Percentiles rank a stretch among this genome's conserved stretches.
Evolutionary conservation across 2,329 filamentous ascomycete genomes (phyloP).

Genomic region (Coleophoma crateriformis): DNA sequence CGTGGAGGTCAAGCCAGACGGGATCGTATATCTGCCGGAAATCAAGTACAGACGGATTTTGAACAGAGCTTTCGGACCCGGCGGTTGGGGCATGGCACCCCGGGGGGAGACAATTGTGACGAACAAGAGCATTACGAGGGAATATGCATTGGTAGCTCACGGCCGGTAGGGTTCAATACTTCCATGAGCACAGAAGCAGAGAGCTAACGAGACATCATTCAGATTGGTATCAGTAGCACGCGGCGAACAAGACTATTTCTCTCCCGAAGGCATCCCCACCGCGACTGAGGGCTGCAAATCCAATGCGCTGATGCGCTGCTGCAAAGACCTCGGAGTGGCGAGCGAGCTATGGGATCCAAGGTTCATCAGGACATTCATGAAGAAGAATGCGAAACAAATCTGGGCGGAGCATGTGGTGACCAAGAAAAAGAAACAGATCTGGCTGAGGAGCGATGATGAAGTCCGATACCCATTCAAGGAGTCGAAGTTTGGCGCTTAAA

Average conservation of each 20-base stretch:
- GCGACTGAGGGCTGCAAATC: slow-evolving; percentile 97
- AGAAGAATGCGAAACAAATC: slow-evolving; percentile 66
- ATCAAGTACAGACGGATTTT: slow-evolving; percentile 95
- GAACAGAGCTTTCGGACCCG: slow-evolving; percentile 87
- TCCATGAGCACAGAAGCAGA: neutral
- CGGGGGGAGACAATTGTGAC: slow-evolving; percentile 67
- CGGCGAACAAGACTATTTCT: slow-evolving; percentile 93
- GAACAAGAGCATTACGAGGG: slow-evolving; percentile 62
- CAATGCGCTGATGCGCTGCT: slow-evolving; percentile 96
- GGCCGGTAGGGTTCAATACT: slow-evolving; percentile 60
- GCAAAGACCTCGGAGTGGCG: slow-evolving; percentile 93
- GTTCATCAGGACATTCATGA: slow-evolving; percentile 80
- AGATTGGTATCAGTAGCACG: slow-evolving; percentile 90
- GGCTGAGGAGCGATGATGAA: slow-evolving; percentile 76
- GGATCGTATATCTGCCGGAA: slow-evolving; percentile 92
- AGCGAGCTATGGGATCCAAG: slow-evolving; percentile 95
- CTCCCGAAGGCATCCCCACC: slow-evolving; percentile 82
- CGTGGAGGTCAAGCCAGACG: slow-evolving; percentile 96
- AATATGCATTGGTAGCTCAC: slow-evolving; percentile 86
- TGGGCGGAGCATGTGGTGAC: slow-evolving; percentile 85
- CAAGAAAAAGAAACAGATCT: slow-evolving; percentile 88
- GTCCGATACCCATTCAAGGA: slow-evolving; percentile 58
- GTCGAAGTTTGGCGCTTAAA: slow-evolving; percentile 24
- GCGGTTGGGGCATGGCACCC: slow-evolving; percentile 91
- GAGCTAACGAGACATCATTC: slow-evolving; percentile 4